Conservation (phyloP, 2,329 filamentous ascomycete species). For the Pseudogymnoascus sp. region DNA sequence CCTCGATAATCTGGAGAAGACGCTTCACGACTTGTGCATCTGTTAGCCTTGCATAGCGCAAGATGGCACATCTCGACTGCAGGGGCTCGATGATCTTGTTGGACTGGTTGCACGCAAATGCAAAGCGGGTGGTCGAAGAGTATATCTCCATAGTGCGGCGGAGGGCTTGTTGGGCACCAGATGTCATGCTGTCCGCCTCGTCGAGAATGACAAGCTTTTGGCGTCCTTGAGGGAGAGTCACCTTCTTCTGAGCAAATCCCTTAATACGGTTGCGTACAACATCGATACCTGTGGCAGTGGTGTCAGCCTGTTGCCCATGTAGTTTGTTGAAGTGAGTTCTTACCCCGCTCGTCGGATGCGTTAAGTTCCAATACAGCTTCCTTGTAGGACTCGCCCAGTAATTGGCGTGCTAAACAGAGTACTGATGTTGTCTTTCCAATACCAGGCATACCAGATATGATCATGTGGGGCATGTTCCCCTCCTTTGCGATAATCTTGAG, state of each 20-base stretch:
- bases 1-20: constrained; percentile 83
- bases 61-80: constrained; percentile 90
- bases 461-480: constrained; percentile 98
- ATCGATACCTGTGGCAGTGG: constrained; percentile 62
- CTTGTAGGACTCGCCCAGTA: constrained; percentile 90
- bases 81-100: constrained; percentile 99
- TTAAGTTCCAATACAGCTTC: constrained; percentile 96
- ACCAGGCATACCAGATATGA: constrained; percentile 98
- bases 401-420: constrained; percentile 81
- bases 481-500: constrained; percentile 97
- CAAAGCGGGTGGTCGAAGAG: constrained; percentile 90
- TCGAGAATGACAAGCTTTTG: constrained; percentile 97
- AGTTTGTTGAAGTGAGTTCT: constrained; percentile 7
- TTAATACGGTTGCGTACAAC: constrained; percentile 97
- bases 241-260: constrained; percentile 97
- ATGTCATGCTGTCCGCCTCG: constrained; percentile 97
- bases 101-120: constrained; percentile 96
- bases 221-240: constrained; percentile 79
- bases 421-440: constrained; percentile 98
- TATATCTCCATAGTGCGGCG: constrained; percentile 98
- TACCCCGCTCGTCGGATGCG: constrained; percentile 86
- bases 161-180: constrained; percentile 89
- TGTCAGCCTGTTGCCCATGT: neutral
- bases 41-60: constrained; percentile 86
- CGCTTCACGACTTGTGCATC: constrained; percentile 89